A percentile compares a stretch with the other conserved stretches of the same genome.
These are phyloP conservation scores for Plenodomus biglobosus DNA, from an alignment of 2,329 filamentous ascomycete genomes.

Conservation along the genomic window DNA sequence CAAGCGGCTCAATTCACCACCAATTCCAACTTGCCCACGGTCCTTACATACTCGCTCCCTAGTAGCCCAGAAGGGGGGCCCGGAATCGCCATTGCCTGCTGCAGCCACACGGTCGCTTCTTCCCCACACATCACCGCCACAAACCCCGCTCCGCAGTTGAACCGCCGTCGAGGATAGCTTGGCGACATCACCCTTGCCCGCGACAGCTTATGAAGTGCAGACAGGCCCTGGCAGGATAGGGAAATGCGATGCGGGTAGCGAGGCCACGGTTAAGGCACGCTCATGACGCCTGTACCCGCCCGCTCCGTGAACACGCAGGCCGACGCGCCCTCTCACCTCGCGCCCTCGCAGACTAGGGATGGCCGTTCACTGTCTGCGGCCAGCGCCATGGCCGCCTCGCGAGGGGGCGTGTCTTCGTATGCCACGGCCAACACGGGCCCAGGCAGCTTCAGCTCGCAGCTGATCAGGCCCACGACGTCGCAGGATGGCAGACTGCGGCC, in stretches of 20 bases:
- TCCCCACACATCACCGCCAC: slow-evolving; percentile 13
- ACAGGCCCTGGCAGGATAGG: slow-evolving; percentile 29
- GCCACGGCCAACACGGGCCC: slow-evolving; percentile 65
- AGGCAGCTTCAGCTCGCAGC: slow-evolving; percentile 87
- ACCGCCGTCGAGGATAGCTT: slow-evolving; percentile 15
- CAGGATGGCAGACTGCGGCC: slow-evolving; percentile 63
- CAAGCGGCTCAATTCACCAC: not conserved
- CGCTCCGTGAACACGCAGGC: slow-evolving; percentile 46
- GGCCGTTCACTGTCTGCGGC: slow-evolving; percentile 57
- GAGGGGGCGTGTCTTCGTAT: slow-evolving; percentile 63
- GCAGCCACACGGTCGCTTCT: slow-evolving; percentile 10
- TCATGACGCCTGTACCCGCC: slow-evolving; percentile 47
- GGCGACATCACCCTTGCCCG: slow-evolving; percentile 18
- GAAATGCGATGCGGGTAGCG: slow-evolving; percentile 44
- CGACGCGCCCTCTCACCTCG: slow-evolving; percentile 44
- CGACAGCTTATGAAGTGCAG: slow-evolving; percentile 40
- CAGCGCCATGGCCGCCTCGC: slow-evolving; percentile 60
- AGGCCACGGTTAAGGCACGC: slow-evolving; percentile 43
- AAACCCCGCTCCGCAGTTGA: slow-evolving; percentile 16
- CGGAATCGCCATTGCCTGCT: not conserved
- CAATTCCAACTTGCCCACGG: slow-evolving; percentile 10
- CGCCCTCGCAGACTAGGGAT: slow-evolving; percentile 53
- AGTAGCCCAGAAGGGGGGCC: not conserved
- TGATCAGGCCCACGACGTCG: slow-evolving; percentile 68
- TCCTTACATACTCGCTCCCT: slow-evolving; percentile 1